Conservation (phyloP, 2,329 filamentous ascomycete genomes). For the Amesomyces nigricolor region DNA sequence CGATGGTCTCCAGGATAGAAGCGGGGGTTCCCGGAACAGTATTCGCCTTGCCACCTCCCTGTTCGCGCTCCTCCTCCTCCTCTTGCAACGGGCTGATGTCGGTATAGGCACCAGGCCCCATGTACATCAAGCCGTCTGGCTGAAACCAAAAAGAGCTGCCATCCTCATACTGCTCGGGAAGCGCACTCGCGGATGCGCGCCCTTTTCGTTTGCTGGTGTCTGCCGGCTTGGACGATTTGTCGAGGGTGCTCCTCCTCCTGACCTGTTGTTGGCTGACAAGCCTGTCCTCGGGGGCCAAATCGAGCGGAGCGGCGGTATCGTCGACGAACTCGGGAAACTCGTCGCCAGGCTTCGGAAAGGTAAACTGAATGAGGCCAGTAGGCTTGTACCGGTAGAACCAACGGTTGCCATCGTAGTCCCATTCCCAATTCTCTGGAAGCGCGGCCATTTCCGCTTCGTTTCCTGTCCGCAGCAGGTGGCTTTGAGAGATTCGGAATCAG, state of each 20-base stretch:
- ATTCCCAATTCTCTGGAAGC: slow-evolving; percentile 51
- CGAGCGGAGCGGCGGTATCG: slow-evolving; percentile 32
- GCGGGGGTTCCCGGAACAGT: neutral
- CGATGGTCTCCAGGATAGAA: neutral
- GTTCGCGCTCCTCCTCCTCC: slow-evolving; percentile 40
- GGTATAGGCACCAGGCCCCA: slow-evolving; percentile 42
- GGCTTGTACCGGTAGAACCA: slow-evolving; percentile 55
- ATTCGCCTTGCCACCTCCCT: slow-evolving; percentile 19
- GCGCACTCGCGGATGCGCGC: neutral
- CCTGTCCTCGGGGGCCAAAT: slow-evolving; percentile 47
- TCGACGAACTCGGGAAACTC: slow-evolving; percentile 51
- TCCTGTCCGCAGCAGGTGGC: neutral
- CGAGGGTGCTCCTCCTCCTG: slow-evolving; percentile 32
- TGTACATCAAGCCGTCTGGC: slow-evolving; percentile 49
- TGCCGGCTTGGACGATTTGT: slow-evolving; percentile 15
- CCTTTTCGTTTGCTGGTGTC: slow-evolving; percentile 15
- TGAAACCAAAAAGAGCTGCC: slow-evolving; percentile 41
- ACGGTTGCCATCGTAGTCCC: slow-evolving; percentile 51
- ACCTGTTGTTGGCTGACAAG: slow-evolving; percentile 48
- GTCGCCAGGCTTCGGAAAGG: slow-evolving; percentile 52
- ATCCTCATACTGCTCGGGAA: slow-evolving; percentile 32
- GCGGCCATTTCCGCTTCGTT: slow-evolving; percentile 31
- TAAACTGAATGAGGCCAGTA: slow-evolving; percentile 50
- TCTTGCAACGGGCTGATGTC: slow-evolving; percentile 44
- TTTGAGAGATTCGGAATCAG: neutral